These are phyloP conservation scores for Cladophialophora immunda DNA, from an alignment of 2,329 filamentous ascomycete genomes.

Conservation along the genomic window DNA sequence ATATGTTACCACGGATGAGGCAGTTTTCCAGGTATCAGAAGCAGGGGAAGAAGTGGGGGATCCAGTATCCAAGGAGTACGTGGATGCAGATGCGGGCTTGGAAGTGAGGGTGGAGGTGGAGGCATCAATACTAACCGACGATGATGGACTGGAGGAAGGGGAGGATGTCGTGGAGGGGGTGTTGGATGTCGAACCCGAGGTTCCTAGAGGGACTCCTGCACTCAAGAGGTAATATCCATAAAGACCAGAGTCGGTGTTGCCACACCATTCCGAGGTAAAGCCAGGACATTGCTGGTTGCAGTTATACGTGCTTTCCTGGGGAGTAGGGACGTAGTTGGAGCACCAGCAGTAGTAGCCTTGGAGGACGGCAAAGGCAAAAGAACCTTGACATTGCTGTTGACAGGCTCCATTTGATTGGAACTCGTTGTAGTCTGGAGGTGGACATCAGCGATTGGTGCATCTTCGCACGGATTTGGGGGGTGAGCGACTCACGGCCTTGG, in stretches of 20 bases:
- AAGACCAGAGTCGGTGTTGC: constrained; percentile 49
- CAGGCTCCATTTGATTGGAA: constrained; percentile 59
- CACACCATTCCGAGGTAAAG: constrained; percentile 57
- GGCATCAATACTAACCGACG: constrained; percentile 41
- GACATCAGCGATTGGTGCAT: constrained; percentile 22
- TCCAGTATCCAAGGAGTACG: constrained; percentile 21
- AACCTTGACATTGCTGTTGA: constrained; percentile 47
- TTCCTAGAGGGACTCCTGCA: constrained; percentile 35
- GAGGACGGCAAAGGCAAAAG: constrained; percentile 57
- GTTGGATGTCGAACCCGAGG: constrained; percentile 30
- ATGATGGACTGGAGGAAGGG: neutral
- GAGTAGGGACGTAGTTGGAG: constrained; percentile 54
- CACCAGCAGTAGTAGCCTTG: constrained; percentile 60
- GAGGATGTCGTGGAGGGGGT: constrained; percentile 42
- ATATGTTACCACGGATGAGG: constrained; percentile 36
- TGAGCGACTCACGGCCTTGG: constrained; percentile 46
- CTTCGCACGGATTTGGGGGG: neutral
- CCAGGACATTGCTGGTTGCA: constrained; percentile 56
- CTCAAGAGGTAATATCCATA: constrained; percentile 55
- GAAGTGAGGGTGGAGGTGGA: constrained; percentile 18
- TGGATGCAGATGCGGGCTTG: constrained; percentile 28
- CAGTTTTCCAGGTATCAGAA: constrained; percentile 17
- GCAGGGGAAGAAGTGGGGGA: constrained; percentile 28
- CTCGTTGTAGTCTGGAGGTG: constrained; percentile 46
- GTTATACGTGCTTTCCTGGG: constrained; percentile 46